These are phyloP conservation scores for Aspergillus spinulosporus DNA, from an alignment of 2,329 filamentous ascomycete species.

Conservation along the genomic window DNA sequence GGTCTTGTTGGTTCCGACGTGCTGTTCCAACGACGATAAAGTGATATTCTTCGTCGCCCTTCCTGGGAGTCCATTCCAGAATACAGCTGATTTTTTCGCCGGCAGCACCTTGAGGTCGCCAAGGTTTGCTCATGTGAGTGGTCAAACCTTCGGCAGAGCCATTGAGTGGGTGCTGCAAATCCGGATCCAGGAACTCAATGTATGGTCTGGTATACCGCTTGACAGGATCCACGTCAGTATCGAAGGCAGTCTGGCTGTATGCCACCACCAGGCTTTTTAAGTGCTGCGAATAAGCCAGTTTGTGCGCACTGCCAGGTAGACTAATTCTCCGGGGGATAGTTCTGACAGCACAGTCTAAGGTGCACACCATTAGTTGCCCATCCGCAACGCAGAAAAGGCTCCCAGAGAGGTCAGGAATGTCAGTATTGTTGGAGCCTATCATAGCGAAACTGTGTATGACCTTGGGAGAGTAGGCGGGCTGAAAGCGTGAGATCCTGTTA, in stretches of 20 bases:
- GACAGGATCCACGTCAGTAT: constrained; percentile 30
- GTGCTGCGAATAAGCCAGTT: constrained; percentile 47
- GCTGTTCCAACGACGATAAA: constrained; percentile 44
- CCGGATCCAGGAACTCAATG: constrained; percentile 43
- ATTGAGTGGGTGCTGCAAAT: constrained; percentile 29
- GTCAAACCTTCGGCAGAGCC: constrained; percentile 10
- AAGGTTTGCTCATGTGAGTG: constrained; percentile 18
- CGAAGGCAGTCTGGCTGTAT: constrained; percentile 36
- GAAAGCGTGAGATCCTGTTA: constrained; percentile 17
- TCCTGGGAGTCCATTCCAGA: constrained; percentile 43
- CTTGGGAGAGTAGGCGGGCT: constrained; percentile 42
- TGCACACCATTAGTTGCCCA: constrained; percentile 50
- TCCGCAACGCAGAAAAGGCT: constrained; percentile 52
- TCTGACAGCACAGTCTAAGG: constrained; percentile 45
- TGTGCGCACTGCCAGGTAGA: constrained; percentile 44
- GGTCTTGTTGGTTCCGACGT: constrained; percentile 29
- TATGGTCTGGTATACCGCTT: constrained; percentile 35
- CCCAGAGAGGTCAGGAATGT: constrained; percentile 35
- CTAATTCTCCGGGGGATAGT: constrained; percentile 43
- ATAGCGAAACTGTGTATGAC: constrained; percentile 39
- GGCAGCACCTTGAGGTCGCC: constrained; percentile 34
- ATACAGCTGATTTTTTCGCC: constrained; percentile 46
- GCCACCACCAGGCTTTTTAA: constrained; percentile 53
- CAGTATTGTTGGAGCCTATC: constrained; percentile 29
- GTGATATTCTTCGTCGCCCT: constrained; percentile 40